A percentile compares a stretch with the other conserved stretches of the same genome.
These are phyloP conservation scores for Fusarium stilboides DNA, from an alignment of 2,329 filamentous ascomycete species.

Conservation along the genomic window DNA sequence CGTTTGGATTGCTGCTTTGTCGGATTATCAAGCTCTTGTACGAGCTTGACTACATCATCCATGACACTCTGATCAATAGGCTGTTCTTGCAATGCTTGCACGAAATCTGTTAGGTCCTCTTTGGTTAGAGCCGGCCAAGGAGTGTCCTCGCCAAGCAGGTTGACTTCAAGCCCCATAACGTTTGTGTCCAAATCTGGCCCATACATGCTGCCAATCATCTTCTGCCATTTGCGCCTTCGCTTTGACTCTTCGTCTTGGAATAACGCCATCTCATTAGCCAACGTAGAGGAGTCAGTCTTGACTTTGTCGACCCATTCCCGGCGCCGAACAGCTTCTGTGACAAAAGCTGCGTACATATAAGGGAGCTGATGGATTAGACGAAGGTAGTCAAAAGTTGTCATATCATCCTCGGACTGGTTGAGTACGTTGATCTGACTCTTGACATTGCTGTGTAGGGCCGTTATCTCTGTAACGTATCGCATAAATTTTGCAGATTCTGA, in stretches of 20 bases:
- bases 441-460: slow-evolving; percentile 79
- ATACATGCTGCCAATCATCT: slow-evolving; percentile 83
- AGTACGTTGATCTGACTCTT: slow-evolving; percentile 81
- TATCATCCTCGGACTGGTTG: slow-evolving; percentile 80
- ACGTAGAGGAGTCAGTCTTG: slow-evolving; percentile 84
- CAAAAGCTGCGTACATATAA: slow-evolving; percentile 89
- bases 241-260: slow-evolving; percentile 95
- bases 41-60: slow-evolving; percentile 80
- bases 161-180: slow-evolving; percentile 86
- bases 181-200: slow-evolving; percentile 77
- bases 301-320: slow-evolving; percentile 95
- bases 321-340: slow-evolving; percentile 87
- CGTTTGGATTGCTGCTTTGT: slow-evolving; percentile 89
- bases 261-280: slow-evolving; percentile 93
- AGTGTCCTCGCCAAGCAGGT: slow-evolving; percentile 82
- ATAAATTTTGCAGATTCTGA: slow-evolving; percentile 80
- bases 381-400: slow-evolving; percentile 85
- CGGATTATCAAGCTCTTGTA: slow-evolving; percentile 84
- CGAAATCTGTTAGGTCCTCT: slow-evolving; percentile 82
- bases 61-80: slow-evolving; percentile 77
- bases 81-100: slow-evolving; percentile 75
- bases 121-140: slow-evolving; percentile 84
- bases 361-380: slow-evolving; percentile 87
- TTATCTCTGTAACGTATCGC: slow-evolving; percentile 85
- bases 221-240: slow-evolving; percentile 90